These are phyloP conservation scores for Massospora cicadina DNA, from an alignment of 371 early-diverging fungal species.

Conservation along the genomic window DNA sequence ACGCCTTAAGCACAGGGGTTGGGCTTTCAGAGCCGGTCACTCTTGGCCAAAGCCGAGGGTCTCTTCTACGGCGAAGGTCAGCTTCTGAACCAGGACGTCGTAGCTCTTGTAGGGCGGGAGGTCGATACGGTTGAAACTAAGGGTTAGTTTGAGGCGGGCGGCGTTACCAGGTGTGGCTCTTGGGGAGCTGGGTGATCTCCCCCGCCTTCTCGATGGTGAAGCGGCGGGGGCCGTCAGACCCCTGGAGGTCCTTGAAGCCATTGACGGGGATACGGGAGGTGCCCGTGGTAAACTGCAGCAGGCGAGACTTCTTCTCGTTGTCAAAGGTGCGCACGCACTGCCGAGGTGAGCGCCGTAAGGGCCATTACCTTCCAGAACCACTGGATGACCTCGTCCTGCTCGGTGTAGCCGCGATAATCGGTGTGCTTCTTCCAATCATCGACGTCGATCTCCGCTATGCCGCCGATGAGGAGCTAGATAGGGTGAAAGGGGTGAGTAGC, in stretches of 20 bases:
- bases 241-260: conserved; percentile 95
- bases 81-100: conserved; percentile 50
- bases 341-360: conserved; percentile 2
- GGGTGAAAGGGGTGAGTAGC: not conserved
- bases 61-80: conserved; percentile 86
- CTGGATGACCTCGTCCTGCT: conserved; percentile 84
- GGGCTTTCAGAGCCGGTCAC: conserved; percentile 16
- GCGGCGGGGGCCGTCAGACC: conserved; percentile 86
- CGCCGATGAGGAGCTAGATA: conserved; percentile 74
- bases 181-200: conserved; percentile 69
- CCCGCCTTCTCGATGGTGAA: conserved; percentile 94
- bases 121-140: conserved; percentile 86
- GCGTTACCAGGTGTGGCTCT: conserved; percentile 80
- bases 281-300: conserved; percentile 96
- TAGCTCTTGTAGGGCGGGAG: conserved; percentile 76
- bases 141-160: not conserved
- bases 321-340: conserved; percentile 71
- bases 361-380: conserved; percentile 90
- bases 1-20: not conserved
- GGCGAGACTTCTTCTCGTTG: conserved; percentile 79
- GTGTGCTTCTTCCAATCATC: conserved; percentile 99
- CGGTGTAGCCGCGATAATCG: conserved; percentile 91
- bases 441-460: conserved; percentile 94
- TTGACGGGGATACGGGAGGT: conserved; percentile 96
- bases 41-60: conserved; percentile 72